phyloP scores from a whole-genome alignment of 2,329 filamentous ascomycete genomes.

The Colletotrichum graminicola region DNA sequence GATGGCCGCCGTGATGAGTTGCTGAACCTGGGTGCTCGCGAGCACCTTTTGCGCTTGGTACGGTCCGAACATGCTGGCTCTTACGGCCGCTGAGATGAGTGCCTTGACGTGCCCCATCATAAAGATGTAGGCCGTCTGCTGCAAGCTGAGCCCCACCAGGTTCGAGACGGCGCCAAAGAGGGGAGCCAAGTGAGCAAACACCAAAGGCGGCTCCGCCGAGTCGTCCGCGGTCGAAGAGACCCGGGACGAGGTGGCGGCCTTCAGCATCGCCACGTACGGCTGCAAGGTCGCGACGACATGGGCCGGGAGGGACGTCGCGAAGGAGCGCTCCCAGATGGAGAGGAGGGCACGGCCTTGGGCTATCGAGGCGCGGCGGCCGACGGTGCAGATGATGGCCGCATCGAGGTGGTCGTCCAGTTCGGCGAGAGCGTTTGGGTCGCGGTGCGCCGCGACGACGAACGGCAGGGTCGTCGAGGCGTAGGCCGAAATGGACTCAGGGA shows the following conservation, averaged over 20 bases:
- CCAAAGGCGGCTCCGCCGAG: slow-evolving; percentile 27
- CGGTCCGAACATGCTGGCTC: slow-evolving; percentile 82
- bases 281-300: slow-evolving; percentile 47
- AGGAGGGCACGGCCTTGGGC: slow-evolving; percentile 82
- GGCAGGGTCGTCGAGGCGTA: slow-evolving; percentile 80
- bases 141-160: slow-evolving; percentile 69
- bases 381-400: slow-evolving; percentile 82
- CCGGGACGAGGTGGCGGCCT: slow-evolving; percentile 41
- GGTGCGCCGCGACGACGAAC: slow-evolving; percentile 78
- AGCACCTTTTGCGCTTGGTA: slow-evolving; percentile 83
- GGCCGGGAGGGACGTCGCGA: slow-evolving; percentile 57
- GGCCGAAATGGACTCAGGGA: slow-evolving; percentile 77
- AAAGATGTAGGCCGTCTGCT: slow-evolving; percentile 80
- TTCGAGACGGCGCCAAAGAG: slow-evolving; percentile 76
- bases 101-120: slow-evolving; percentile 82
- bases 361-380: slow-evolving; percentile 79
- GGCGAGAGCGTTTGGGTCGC: slow-evolving; percentile 62
- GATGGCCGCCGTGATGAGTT: slow-evolving; percentile 69
- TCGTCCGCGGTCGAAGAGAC: slow-evolving; percentile 40
- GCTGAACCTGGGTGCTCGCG: slow-evolving; percentile 70
- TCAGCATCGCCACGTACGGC: slow-evolving; percentile 54
- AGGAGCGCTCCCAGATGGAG: slow-evolving; percentile 80
- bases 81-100: slow-evolving; percentile 79
- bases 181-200: slow-evolving; percentile 71
- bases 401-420: slow-evolving; percentile 81